These are phyloP conservation scores for Termitomyces eurrhizus DNA, from an alignment of 768 basidiomycete genomes.

Conservation along the genomic window DNA sequence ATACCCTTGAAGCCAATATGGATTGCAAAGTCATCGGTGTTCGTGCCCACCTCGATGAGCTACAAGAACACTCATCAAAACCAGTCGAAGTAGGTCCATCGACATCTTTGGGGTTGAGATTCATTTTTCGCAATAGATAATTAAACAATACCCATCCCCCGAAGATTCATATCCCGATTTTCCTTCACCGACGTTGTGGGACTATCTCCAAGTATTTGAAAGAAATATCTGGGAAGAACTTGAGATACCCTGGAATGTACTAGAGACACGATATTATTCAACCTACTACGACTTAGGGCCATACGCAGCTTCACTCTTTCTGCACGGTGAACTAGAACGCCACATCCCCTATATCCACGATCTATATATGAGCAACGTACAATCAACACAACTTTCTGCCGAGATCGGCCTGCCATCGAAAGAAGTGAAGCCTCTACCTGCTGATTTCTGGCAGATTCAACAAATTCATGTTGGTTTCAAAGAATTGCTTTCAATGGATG, in stretches of 20 bases:
- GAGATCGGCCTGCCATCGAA: conserved; percentile 14
- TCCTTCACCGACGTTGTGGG: conserved; percentile 42
- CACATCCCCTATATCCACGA: conserved; percentile 38
- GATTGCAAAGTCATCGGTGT: conserved; percentile 76
- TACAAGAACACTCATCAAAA: conserved; percentile 55
- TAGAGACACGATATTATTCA: conserved; percentile 59
- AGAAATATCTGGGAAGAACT: conserved; percentile 47
- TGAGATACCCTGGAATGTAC: conserved; percentile 52
- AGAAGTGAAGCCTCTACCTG: conserved; percentile 24
- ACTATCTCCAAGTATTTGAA: conserved; percentile 33
- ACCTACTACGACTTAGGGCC: conserved; percentile 66
- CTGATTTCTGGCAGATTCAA: conserved; percentile 30
- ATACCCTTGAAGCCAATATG: conserved; percentile 60
- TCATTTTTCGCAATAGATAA: conserved; percentile 36
- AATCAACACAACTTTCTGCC: conserved; percentile 15
- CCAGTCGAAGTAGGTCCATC: conserved; percentile 55
- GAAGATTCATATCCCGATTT: conserved; percentile 45
- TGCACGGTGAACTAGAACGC: conserved; percentile 56
- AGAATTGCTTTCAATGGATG: conserved; percentile 39
- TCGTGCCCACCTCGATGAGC: conserved; percentile 61
- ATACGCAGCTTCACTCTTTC: conserved; percentile 70
- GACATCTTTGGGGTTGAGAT: not conserved
- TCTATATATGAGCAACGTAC: conserved; percentile 15
- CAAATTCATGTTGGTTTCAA: conserved; percentile 45
- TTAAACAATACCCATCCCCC: conserved; percentile 53